Conservation (phyloP, 352 stramenopile species). For the Plasmopara halstedii region DNA sequence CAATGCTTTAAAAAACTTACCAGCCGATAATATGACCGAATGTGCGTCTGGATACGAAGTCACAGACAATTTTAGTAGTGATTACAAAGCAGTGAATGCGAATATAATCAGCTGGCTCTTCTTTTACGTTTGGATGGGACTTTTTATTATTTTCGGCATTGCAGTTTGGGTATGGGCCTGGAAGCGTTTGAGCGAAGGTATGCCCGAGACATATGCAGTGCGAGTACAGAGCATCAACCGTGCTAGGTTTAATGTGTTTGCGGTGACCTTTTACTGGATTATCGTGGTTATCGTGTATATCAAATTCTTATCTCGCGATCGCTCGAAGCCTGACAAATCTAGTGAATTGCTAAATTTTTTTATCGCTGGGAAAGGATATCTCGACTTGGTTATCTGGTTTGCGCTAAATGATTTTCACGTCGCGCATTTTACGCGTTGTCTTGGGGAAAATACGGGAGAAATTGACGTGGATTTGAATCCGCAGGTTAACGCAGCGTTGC, state of each 20-base stretch:
- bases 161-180: constrained; percentile 80
- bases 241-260: constrained; percentile 82
- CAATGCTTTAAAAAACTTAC: constrained; percentile 68
- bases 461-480: constrained; percentile 80
- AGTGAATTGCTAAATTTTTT: constrained; percentile 83
- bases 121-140: constrained; percentile 83
- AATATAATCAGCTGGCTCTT: constrained; percentile 85
- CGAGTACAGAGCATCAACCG: constrained; percentile 83
- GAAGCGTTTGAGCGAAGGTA: constrained; percentile 80
- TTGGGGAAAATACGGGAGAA: constrained; percentile 45
- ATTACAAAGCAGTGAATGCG: constrained; percentile 73
- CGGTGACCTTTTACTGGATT: constrained; percentile 85
- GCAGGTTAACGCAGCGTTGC: constrained; percentile 82
- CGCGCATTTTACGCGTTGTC: constrained; percentile 64
- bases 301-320: constrained; percentile 60
- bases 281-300: constrained; percentile 76
- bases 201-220: constrained; percentile 83
- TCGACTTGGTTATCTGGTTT: constrained; percentile 88
- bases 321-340: constrained; percentile 40
- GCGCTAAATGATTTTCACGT: constrained; percentile 80
- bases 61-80: constrained; percentile 52
- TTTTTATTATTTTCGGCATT: constrained; percentile 79
- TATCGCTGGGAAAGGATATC: constrained; percentile 79
- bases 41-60: constrained; percentile 33
- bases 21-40: constrained; percentile 16